Conservation (phyloP, 345 rosid genomes). For the Camelina hispida region DNA sequence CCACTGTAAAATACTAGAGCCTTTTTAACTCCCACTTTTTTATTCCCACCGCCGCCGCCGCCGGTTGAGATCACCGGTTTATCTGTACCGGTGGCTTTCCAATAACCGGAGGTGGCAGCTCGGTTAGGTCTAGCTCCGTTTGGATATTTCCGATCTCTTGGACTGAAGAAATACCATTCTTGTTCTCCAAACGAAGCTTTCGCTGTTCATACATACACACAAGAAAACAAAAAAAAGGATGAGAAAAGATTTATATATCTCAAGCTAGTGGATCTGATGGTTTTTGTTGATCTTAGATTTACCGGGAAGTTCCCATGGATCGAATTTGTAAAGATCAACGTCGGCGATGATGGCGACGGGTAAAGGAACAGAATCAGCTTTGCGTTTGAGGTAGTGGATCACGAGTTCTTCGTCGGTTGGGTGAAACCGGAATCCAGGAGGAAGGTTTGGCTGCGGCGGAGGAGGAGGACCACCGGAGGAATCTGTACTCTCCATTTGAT, state of each 20-base stretch:
- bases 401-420: conserved; percentile 99
- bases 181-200: conserved; percentile 95
- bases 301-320: conserved; percentile 99
- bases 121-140: conserved; percentile 96
- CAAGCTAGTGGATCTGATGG: conserved; percentile 12
- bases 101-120: conserved; percentile 96
- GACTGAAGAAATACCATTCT: conserved; percentile 98
- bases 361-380: conserved; percentile 70
- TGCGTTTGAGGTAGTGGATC: conserved; percentile 87
- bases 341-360: conserved; percentile 91
- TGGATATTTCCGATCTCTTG: conserved; percentile 93
- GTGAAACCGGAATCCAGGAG: conserved; percentile 97
- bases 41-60: conserved; percentile 50
- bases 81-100: conserved; percentile 99
- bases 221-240: background rate
- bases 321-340: conserved; percentile 89
- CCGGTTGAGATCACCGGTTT: conserved; percentile 74
- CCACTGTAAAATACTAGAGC: conserved; percentile 94
- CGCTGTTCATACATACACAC: conserved; percentile 37
- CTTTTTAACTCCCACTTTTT: conserved; percentile 89
- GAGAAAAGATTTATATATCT: background rate
- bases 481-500: conserved; percentile 76
- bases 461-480: conserved; percentile 66
- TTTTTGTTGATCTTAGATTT: background rate
- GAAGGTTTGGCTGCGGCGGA: conserved; percentile 80